Base-by-base conservation (phyloP, 345 rosid genomes). In the Salix koriyanagi region DNA sequence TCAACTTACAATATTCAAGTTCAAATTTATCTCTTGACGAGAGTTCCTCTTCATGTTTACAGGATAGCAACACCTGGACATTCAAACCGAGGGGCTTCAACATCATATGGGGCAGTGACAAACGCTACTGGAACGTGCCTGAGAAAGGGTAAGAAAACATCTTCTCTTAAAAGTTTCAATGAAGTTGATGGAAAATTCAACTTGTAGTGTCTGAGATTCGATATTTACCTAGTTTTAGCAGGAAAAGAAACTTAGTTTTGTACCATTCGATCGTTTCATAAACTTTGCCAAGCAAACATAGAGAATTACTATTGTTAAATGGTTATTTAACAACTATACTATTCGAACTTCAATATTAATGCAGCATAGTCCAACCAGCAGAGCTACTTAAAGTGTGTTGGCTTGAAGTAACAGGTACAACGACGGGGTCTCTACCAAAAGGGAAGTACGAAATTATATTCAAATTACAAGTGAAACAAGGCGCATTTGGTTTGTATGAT, bases 381-480 rank as follows among this genome's bases (percentile, higher is more conserved):
- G 89, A 91, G 44, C 70, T 91, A 79, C 32, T 72, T 69, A 89
- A 80, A 72, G 91, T 88, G 25, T 82, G 81, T 30, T 90, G 97
- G 94, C 85, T 90, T 12, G 91, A 90, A 73, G 84, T 90, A 42
- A 92, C 90, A 4, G 86, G 87, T 39, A 34, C 71, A 6, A 46
- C 36, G 0, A 2, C 10, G 2, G 26, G 23, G 0, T 5, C 11
- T 0, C 21, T 87, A 21, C 1, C 3, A 1, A 1, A 14, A 0
- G 86, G 73, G 1, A 82, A 6, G 2, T 88, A 90, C 56, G 23
- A 14, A 28, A 78, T 92, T 8, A 79, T 70, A 19, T 90, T 91
- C 67, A 30, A n/a, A 7, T 42, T 90, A 9, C 81, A 85, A 2
- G 39, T 86, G 75, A 87, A 78, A 18, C 3, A 36, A 16, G 88